These are phyloP conservation scores for Lasiodiplodia gonubiensis DNA, from an alignment of 2,329 filamentous ascomycete species.

Conservation along the genomic window DNA sequence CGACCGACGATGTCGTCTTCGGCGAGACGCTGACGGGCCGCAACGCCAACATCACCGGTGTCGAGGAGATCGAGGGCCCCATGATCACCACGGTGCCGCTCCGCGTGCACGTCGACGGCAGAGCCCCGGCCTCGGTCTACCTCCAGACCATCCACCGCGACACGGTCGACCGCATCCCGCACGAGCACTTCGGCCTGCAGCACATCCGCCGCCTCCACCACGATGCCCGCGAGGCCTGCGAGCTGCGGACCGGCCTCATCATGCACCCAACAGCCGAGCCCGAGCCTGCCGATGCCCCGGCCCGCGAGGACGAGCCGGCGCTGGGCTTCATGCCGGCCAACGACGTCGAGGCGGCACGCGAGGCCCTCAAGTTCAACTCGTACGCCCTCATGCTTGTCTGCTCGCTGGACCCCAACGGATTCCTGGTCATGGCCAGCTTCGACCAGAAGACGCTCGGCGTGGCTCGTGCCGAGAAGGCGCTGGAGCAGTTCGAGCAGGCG, in stretches of 20 bases:
- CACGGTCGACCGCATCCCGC: constrained; percentile 63
- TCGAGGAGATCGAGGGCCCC: constrained; percentile 79
- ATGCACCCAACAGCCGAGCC: constrained; percentile 37
- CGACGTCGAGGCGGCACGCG: constrained; percentile 63
- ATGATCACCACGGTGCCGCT: constrained; percentile 78
- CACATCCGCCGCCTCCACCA: constrained; percentile 58
- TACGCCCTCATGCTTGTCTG: constrained; percentile 72
- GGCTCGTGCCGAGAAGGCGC: constrained; percentile 59
- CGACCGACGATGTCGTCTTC: constrained; percentile 70
- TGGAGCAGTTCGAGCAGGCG: constrained; percentile 60
- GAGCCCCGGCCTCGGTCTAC: constrained; percentile 55
- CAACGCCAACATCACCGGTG: constrained; percentile 68
- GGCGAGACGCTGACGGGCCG: constrained; percentile 84
- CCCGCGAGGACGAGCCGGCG: constrained; percentile 49
- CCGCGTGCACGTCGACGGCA: constrained; percentile 60
- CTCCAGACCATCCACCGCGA: constrained; percentile 63
- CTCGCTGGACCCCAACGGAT: constrained; percentile 61
- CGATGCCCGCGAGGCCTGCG: constrained; percentile 59
- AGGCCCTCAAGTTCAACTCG: constrained; percentile 62
- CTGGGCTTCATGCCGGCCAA: constrained; percentile 60
- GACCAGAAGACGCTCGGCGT: constrained; percentile 64
- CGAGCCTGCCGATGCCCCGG: constrained; percentile 20
- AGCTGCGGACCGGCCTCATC: constrained; percentile 47
- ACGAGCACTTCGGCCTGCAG: constrained; percentile 68
- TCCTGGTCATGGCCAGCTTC: constrained; percentile 68